Conservation (phyloP, 495 filamentous ascomycete genomes). For the Lophiotrema nucula region DNA sequence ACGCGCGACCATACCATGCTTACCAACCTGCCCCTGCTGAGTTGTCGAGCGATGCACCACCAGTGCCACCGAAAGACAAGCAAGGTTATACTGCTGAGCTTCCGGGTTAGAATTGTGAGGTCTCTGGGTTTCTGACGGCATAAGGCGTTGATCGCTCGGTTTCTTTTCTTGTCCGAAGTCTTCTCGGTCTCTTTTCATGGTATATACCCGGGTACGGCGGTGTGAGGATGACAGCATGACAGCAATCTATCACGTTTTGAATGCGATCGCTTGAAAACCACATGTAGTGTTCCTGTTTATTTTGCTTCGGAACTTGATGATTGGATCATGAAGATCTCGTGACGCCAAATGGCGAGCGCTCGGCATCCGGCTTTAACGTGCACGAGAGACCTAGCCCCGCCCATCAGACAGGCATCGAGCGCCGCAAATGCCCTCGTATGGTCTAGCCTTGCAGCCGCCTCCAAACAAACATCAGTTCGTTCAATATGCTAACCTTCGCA, state of each 20-base stretch:
- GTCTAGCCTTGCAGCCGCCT: not conserved
- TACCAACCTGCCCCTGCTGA: not conserved
- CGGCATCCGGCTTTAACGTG: not conserved
- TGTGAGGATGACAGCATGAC: too few species aligned
- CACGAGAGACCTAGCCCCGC: not conserved
- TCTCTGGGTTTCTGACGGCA: not conserved
- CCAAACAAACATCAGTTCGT: too few species aligned
- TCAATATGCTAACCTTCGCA: too few species aligned
- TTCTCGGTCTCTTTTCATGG: not conserved
- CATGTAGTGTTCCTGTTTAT: too few species aligned
- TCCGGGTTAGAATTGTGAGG: slow-evolving; percentile 6
- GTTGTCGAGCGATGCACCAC: slow-evolving; percentile 10
- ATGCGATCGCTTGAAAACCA: too few species aligned
- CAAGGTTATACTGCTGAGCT: slow-evolving; percentile 19
- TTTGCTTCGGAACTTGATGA: too few species aligned
- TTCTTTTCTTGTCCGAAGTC: slow-evolving; percentile 1
- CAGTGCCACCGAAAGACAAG: slow-evolving; percentile 12
- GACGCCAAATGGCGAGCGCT: too few species aligned
- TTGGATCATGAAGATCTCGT: too few species aligned
- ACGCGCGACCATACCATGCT: not conserved
- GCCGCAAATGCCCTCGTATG: not conserved
- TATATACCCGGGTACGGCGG: not conserved
- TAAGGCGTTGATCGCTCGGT: not conserved
- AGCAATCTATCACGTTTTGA: too few species aligned
- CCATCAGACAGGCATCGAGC: too few species aligned